Conservation (phyloP, 495 filamentous ascomycete species). For the Podospora fimiseda region DNA sequence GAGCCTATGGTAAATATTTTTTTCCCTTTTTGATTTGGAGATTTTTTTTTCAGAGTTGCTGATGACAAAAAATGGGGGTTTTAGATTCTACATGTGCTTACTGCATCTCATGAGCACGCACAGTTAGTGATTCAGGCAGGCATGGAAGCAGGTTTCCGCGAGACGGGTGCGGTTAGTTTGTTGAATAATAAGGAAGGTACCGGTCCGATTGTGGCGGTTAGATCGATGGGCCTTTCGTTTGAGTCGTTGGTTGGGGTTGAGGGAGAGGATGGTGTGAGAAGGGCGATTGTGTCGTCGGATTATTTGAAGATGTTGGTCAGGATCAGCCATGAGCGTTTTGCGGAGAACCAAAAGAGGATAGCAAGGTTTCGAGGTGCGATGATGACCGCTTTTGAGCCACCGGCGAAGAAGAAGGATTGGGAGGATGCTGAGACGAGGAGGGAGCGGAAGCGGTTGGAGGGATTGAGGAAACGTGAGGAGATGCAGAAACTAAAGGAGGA, state of each 20-base stretch:
- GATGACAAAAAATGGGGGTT: slow-evolving; percentile 10
- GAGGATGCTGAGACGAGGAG: slow-evolving; percentile 52
- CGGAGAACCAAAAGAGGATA: slow-evolving; percentile 64
- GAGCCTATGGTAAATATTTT: slow-evolving; percentile 74
- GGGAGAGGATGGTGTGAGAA: slow-evolving; percentile 26
- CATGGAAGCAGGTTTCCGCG: slow-evolving; percentile 76
- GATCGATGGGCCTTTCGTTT: slow-evolving; percentile 70
- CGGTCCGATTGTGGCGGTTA: slow-evolving; percentile 71
- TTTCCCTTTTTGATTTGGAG: not conserved
- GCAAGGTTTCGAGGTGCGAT: slow-evolving; percentile 50
- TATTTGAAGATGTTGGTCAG: slow-evolving; percentile 58
- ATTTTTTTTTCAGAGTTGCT: not conserved
- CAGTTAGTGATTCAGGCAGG: slow-evolving; percentile 66
- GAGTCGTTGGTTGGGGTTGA: slow-evolving; percentile 69
- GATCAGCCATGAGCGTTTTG: slow-evolving; percentile 72
- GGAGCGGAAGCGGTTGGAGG: slow-evolving; percentile 58
- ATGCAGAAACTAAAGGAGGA: slow-evolving; percentile 15
- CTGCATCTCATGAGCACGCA: slow-evolving; percentile 64
- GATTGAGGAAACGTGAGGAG: slow-evolving; percentile 44
- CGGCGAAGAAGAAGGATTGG: slow-evolving; percentile 35
- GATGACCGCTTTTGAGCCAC: slow-evolving; percentile 25
- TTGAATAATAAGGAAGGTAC: slow-evolving; percentile 13
- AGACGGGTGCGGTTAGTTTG: slow-evolving; percentile 63
- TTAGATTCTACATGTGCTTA: slow-evolving; percentile 83
- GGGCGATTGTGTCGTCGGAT: slow-evolving; percentile 44